These are phyloP conservation scores for Sphaceloma murrayae DNA, from an alignment of 2,329 filamentous ascomycete genomes.

Conservation along the genomic window DNA sequence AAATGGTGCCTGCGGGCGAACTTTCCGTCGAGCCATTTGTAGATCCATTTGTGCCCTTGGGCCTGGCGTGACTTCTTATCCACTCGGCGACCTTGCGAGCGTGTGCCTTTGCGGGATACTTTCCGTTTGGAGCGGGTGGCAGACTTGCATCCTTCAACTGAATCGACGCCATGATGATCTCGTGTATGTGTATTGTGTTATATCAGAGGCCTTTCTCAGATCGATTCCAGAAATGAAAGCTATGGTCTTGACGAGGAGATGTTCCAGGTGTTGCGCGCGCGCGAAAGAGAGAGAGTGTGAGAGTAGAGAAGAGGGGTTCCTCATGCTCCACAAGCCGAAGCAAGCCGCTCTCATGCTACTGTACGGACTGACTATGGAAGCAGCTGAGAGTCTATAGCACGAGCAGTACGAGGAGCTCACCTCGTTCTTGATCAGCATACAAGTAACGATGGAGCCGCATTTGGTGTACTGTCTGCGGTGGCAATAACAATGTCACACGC, in stretches of 20 bases:
- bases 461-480: neutral
- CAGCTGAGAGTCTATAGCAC: too few species aligned
- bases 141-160: slow-evolving; percentile 25
- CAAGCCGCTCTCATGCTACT: neutral
- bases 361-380: too few species aligned
- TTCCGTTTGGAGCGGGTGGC: slow-evolving; percentile 35
- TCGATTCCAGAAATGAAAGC: neutral
- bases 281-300: too few species aligned
- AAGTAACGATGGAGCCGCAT: too few species aligned
- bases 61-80: slow-evolving; percentile 37
- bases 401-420: too few species aligned
- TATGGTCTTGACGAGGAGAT: neutral
- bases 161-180: slow-evolving; percentile 15
- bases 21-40: slow-evolving; percentile 51
- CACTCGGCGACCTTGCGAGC: slow-evolving; percentile 72
- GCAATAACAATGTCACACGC: neutral
- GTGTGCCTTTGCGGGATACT: slow-evolving; percentile 79
- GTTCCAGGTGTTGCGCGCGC: neutral
- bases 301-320: neutral
- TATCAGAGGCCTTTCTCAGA: neutral
- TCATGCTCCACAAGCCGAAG: neutral
- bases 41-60: slow-evolving; percentile 26
- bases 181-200: too few species aligned
- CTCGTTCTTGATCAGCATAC: too few species aligned
- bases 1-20: too few species aligned